A percentile compares a stretch with the other conserved stretches of the same genome.
Conservation (phyloP, 2,329 filamentous ascomycete genomes). For the Sporothrix brunneoviolacea region DNA sequence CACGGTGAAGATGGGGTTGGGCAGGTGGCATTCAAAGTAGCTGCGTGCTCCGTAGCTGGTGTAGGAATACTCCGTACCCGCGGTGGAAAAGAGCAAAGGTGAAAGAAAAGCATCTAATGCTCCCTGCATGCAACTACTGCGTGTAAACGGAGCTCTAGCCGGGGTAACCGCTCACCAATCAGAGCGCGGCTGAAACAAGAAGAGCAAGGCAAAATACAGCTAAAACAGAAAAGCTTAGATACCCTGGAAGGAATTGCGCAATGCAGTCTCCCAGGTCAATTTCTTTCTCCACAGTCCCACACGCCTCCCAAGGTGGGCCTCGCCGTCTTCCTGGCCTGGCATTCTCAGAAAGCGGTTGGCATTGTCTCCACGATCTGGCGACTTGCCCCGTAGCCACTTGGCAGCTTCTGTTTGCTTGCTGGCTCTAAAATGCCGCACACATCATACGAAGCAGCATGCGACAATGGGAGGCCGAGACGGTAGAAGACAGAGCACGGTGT, state of each 20-base stretch:
- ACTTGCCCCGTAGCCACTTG: conserved; percentile 13
- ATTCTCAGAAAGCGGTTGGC: neutral
- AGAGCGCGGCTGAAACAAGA: neutral
- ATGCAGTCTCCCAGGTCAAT: conserved; percentile 9
- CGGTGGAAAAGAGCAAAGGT: neutral
- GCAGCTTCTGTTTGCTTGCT: conserved; percentile 11
- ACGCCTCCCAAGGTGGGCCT: conserved; percentile 8
- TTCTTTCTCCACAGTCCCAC: conserved; percentile 9
- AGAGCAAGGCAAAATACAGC: neutral
- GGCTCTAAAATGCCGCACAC: conserved; percentile 15
- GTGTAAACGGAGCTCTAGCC: conserved; percentile 10
- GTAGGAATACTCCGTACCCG: no score
- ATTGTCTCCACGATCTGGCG: neutral
- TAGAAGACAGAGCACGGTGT: neutral
- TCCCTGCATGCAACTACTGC: conserved; percentile 14
- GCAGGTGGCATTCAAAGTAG: no score
- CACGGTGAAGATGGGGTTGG: no score
- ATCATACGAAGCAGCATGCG: conserved; percentile 8
- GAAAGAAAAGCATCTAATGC: neutral
- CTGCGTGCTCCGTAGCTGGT: no score
- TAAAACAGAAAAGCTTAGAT: neutral
- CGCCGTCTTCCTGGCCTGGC: neutral
- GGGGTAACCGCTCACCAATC: conserved; percentile 13
- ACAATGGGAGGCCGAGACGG: neutral
- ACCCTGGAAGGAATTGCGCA: conserved; percentile 10